Percentiles rank a stretch among this genome's conserved stretches.
Conservation (phyloP, 805 yeast genomes). For the Candida bentonensis region DNA sequence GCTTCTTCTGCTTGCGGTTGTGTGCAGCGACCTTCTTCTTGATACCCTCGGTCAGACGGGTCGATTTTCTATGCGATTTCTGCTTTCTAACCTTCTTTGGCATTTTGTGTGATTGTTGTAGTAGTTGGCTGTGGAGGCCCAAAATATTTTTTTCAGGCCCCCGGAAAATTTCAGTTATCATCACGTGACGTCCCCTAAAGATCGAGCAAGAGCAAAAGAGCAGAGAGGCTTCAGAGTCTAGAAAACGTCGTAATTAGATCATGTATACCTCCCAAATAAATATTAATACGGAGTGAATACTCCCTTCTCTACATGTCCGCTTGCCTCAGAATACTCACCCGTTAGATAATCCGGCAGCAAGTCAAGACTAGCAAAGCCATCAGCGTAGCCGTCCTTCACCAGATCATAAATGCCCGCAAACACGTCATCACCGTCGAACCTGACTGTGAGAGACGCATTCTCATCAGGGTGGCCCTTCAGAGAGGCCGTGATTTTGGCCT, state of each 20-base stretch:
- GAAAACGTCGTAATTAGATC: no score
- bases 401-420: background rate
- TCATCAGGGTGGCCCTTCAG: background rate
- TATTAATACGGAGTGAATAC: background rate
- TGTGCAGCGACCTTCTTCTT: slow-evolving; percentile 92
- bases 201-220: background rate
- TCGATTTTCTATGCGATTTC: slow-evolving; percentile 57
- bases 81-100: slow-evolving; percentile 18
- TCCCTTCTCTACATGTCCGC: background rate
- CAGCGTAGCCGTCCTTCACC: background rate
- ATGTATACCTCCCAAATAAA: no score
- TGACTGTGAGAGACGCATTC: background rate
- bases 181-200: background rate
- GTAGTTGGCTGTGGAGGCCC: background rate
- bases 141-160: background rate
- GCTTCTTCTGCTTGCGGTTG: slow-evolving; percentile 68
- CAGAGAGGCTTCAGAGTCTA: no score
- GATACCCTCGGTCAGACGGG: slow-evolving; percentile 93
- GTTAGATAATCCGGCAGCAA: background rate
- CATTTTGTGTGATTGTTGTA: background rate
- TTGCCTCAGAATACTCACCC: background rate
- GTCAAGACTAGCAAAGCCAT: background rate
- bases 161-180: background rate
- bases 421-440: background rate
- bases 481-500: background rate